phyloP scores from a whole-genome alignment of 78 protist species.

The Trichosphaerium sp. region DNA sequence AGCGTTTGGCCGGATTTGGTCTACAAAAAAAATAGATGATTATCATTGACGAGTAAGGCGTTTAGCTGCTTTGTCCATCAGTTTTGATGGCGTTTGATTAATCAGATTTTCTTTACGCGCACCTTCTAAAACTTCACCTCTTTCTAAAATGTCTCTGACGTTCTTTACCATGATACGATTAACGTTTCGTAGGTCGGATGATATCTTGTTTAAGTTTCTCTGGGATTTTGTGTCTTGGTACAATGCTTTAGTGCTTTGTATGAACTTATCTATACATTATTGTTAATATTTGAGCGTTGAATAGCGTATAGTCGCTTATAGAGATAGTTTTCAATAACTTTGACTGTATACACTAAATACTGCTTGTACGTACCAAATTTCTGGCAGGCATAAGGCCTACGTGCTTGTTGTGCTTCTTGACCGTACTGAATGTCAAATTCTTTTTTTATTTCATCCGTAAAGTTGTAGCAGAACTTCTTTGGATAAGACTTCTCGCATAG shows the following conservation, averaged over 20 bases:
- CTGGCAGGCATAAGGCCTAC: conserved; percentile 71
- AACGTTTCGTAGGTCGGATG: conserved; percentile 47
- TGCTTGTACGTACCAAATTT: conserved; percentile 63
- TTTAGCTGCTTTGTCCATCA: too few relatives aligned
- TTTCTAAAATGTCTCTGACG: conserved; percentile 62
- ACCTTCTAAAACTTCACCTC: conserved; percentile 70
- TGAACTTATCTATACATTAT: conserved; percentile 41
- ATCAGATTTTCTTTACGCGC: too few relatives aligned
- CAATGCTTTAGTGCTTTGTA: conserved; percentile 37
- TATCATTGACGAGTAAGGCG: too few relatives aligned
- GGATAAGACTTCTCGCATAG: conserved; percentile 64
- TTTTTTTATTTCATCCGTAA: conserved; percentile 53
- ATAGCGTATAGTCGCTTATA: background rate
- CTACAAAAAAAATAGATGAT: too few relatives aligned
- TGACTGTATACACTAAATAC: too few relatives aligned
- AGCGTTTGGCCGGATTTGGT: too few relatives aligned
- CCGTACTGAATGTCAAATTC: conserved; percentile 50
- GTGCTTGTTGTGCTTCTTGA: conserved; percentile 48
- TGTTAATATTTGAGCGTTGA: background rate
- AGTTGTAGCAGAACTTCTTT: conserved; percentile 59
- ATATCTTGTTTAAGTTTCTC: conserved; percentile 41
- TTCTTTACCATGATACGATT: conserved; percentile 64
- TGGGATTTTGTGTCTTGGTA: conserved; percentile 60
- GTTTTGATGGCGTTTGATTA: too few relatives aligned
- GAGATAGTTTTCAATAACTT: too few relatives aligned